Conservation (phyloP, 1,284 basidiomycete species). For the Cryptococcus sp. region DNA sequence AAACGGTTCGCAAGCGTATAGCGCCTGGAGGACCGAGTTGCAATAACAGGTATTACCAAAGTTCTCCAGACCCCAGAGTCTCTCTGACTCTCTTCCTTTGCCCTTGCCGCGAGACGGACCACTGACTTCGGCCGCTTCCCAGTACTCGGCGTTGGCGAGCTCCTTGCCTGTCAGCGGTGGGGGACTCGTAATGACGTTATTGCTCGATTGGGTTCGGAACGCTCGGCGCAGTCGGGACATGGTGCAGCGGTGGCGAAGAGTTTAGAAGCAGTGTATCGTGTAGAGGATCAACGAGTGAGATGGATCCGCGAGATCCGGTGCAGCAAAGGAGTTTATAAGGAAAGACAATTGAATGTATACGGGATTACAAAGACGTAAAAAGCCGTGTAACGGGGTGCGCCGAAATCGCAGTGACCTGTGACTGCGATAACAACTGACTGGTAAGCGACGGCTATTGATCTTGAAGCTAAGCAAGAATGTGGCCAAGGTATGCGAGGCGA, state of each 20-base stretch:
- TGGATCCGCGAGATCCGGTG: too few relatives aligned
- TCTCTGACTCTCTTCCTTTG: conserved; percentile 44
- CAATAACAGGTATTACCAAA: conserved; percentile 91
- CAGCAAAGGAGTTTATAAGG: too few relatives aligned
- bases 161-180: conserved; percentile 4
- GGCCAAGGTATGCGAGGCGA: too few relatives aligned
- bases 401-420: too few relatives aligned
- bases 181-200: conserved; percentile 2
- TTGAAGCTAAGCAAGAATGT: too few relatives aligned
- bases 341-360: too few relatives aligned
- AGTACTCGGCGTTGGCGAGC: conserved; percentile 5
- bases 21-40: conserved; percentile 94
- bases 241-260: background rate
- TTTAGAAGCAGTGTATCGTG: background rate
- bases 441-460: too few relatives aligned
- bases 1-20: conserved; percentile 86
- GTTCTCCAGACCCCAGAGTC: conserved; percentile 83
- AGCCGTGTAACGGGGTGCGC: too few relatives aligned
- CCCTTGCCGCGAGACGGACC: conserved; percentile 14
- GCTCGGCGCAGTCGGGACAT: conserved; percentile 16
- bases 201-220: conserved; percentile 13
- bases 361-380: too few relatives aligned
- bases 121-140: conserved; percentile 8
- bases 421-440: too few relatives aligned
- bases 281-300: too few relatives aligned